A percentile compares a stretch with the other conserved stretches of the same genome.
Conservation (phyloP, 495 filamentous ascomycete species). For the Letharia lupina region DNA sequence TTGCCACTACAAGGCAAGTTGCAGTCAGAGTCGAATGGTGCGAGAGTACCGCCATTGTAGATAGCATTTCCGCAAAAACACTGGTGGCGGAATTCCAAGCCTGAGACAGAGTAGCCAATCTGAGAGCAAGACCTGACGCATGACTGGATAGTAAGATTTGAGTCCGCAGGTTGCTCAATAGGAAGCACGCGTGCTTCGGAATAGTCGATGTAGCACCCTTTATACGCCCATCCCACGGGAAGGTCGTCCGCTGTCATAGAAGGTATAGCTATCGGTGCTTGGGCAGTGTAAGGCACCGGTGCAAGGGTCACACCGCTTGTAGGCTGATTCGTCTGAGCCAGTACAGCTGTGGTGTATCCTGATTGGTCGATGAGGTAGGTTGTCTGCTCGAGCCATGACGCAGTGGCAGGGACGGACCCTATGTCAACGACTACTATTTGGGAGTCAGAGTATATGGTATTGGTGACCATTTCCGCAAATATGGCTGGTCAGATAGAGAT, state of each 20-base stretch:
- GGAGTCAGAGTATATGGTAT: constrained; percentile 8
- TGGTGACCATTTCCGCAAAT: neutral
- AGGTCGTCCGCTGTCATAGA: neutral
- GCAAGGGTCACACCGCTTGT: constrained; percentile 1
- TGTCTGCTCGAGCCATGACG: constrained; percentile 10
- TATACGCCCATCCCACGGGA: neutral
- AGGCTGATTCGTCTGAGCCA: constrained; percentile 9
- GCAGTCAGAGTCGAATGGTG: neutral
- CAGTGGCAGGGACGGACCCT: neutral
- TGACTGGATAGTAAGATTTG: neutral
- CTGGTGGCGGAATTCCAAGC: neutral
- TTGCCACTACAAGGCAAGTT: neutral
- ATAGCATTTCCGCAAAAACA: neutral
- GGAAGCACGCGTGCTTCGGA: neutral
- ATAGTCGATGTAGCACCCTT: neutral
- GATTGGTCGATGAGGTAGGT: constrained; percentile 9
- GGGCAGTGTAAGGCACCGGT: neutral
- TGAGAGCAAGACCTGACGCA: neutral
- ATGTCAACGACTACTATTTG: constrained; percentile 7
- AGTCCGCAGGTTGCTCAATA: fast-evolving
- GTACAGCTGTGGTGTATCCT: constrained; percentile 5
- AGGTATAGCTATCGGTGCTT: neutral
- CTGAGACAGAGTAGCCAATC: neutral
- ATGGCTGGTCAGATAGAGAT: neutral
- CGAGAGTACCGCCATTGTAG: neutral